Base-by-base conservation (phyloP, 2,329 filamentous ascomycete species). In the Ophiocordyceps camponoti-saundersi region DNA sequence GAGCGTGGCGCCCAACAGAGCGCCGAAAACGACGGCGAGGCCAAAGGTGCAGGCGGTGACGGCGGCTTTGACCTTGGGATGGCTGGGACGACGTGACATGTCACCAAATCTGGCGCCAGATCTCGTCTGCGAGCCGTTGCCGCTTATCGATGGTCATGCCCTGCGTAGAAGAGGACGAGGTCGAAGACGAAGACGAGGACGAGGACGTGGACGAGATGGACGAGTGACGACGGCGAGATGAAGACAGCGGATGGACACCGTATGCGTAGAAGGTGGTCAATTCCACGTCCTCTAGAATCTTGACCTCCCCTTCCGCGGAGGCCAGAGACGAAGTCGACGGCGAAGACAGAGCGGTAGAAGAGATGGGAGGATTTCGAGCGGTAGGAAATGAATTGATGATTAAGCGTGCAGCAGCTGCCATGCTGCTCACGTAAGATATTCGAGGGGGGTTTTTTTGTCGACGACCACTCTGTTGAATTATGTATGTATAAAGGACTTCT, bases 1-100 rank as follows among this genome's bases (percentile, higher is more conserved):
- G 43, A 73, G 55, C 43, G 67, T 66, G 7, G 70, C 71, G 46
- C 71, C 71, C 48, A 71, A 72, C 44, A 69, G 61, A 42, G 66
- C 57, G 48, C 70, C 69, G 29, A 70, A 67, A 48, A 66, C 60
- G 30, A 70, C 67, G 49, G 66, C 60, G 49, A 70, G 63, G 48
- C 71, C 63, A 49, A 68, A 68, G 3, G 64, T 66, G 50, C 71
- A 64, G 32, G 67, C 69, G 32, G 57, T 62, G 47, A 64, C 48
- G 47, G 59, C 62, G 42, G 59, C 53, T 49, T 56, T 59, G 44
- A 63, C 48, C 48, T 61, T 42, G 15, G 26, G 21, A 5, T 42
- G 21, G 40, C 21, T 15, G 20, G 16, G 5, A 10, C 20, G 21
- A 23, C 3, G 11, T 2, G 21, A 22, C 20, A 42, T 13, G n/a